Conservation (phyloP, 202 grass and related monocot species). For the Digitaria exilis region DNA sequence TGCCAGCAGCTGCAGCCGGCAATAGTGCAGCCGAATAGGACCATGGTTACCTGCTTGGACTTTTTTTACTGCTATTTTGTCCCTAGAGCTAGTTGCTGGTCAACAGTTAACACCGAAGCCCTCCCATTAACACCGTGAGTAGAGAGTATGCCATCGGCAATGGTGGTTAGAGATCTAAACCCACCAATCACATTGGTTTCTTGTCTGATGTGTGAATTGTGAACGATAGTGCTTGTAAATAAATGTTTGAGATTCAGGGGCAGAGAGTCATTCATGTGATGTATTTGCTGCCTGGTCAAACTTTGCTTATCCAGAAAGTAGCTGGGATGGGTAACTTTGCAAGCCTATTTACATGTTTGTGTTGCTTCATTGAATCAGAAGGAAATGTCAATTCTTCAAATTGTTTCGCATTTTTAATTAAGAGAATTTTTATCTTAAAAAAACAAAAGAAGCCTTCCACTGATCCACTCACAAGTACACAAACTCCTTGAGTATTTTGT, state of each 20-base stretch:
- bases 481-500: not conserved
- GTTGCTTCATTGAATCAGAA: not conserved
- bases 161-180: not conserved
- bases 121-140: not conserved
- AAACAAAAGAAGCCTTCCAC: not conserved
- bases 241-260: not conserved
- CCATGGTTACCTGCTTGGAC: not conserved
- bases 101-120: slow-evolving; percentile 33
- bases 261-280: slow-evolving; percentile 24
- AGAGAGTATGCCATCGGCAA: not conserved
- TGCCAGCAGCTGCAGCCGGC: too few relatives aligned
- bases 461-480: not conserved
- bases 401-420: not conserved
- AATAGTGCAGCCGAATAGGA: too few relatives aligned
- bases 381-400: not conserved
- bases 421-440: not conserved
- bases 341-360: not conserved
- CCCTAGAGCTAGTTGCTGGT: slow-evolving; percentile 26
- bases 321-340: not conserved
- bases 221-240: not conserved
- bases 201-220: not conserved
- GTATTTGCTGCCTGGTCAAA: slow-evolving; percentile 11
- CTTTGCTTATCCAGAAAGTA: not conserved
- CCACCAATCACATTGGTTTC: slow-evolving; percentile 30
- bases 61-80: not conserved